Evolutionary conservation across 2,329 filamentous ascomycete genomes (phyloP), one percentile per base, ranked within the genome.

Genomic region (Calonectria pseudoturangicola): DNA sequence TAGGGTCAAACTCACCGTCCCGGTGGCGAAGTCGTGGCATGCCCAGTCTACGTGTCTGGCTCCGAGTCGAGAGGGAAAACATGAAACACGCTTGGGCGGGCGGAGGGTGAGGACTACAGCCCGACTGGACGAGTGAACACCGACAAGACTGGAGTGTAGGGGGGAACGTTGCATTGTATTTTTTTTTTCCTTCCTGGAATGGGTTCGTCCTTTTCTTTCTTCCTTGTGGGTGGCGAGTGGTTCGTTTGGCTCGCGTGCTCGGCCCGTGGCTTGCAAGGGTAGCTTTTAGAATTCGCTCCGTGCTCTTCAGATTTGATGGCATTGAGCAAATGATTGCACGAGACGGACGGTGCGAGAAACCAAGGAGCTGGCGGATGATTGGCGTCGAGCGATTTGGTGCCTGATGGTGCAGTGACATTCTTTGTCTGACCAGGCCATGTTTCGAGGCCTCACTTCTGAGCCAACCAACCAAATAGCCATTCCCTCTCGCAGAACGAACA

Each of bases 11-110:
- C 43, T 66, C 56, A 69, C 51, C 56, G 30, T 58, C 56, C 54
- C 45, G 28, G 69, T 64, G 65, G 54, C 51, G 21, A 71, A 66
- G 50, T 36, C 50, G 33, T 56, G 25, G 30, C 30, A 48, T 36
- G 30, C 48, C 36, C 36, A 54, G 64, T 47, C 67, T 65, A 66
- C 67, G 62, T 73, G 72, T 71, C 62, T 75, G 41, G 56, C 63
- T 33, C 28, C 67, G 47, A 78, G 73, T 73, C 71, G 70, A 74
- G 66, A 69, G 28, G 41, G 28, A 66, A 72, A 60, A 70, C 43
- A 51, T 75, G 75, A 76, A 79, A 78, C 77, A 45, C 73, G 70
- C 67, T 72, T 71, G 64, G 50, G 39, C 65, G n/a, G 69, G 39
- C 18, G 45, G 54, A 25, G 60, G 58, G 72, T 75, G 68, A 78